Conservation (phyloP, 495 filamentous ascomycete genomes). For the Polyplosphaeria fusca region DNA sequence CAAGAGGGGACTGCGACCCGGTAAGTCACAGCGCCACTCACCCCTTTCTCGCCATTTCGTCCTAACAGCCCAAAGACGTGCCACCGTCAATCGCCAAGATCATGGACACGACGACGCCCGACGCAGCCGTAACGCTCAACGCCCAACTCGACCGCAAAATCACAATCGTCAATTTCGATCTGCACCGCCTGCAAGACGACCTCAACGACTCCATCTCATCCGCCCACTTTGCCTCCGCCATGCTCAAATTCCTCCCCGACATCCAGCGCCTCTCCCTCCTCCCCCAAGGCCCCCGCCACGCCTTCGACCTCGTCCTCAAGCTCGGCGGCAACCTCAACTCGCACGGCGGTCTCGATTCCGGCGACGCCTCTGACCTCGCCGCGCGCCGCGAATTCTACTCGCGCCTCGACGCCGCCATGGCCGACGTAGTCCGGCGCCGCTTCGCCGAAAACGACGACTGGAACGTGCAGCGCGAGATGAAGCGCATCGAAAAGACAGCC, state of each 20-base stretch:
- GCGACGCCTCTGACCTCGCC: slow-evolving; percentile 43
- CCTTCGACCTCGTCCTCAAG: slow-evolving; percentile 53
- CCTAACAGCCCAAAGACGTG: slow-evolving; percentile 43
- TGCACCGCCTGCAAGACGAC: slow-evolving; percentile 53
- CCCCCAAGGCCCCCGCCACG: slow-evolving; percentile 44
- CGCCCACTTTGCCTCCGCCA: slow-evolving; percentile 46
- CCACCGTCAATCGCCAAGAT: slow-evolving; percentile 48
- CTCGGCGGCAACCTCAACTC: slow-evolving; percentile 52
- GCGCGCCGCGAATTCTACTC: slow-evolving; percentile 47
- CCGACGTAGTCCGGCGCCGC: slow-evolving; percentile 46
- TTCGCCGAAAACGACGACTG: slow-evolving; percentile 47
- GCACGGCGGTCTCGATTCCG: slow-evolving; percentile 48
- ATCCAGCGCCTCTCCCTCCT: slow-evolving; percentile 47
- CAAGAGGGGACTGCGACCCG: slow-evolving; percentile 50
- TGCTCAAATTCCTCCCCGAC: slow-evolving; percentile 50
- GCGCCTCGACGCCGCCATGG: slow-evolving; percentile 46
- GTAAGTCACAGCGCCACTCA: too few species aligned
- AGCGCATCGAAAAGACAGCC: slow-evolving; percentile 52
- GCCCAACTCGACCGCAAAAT: slow-evolving; percentile 55
- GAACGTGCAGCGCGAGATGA: slow-evolving; percentile 47
- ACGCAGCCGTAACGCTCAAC: slow-evolving; percentile 47
- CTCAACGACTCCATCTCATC: slow-evolving; percentile 47
- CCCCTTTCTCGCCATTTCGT: slow-evolving; percentile 10
- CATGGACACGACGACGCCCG: slow-evolving; percentile 46
- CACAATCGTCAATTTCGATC: slow-evolving; percentile 54